Evolutionary conservation across 495 filamentous ascomycete species (phyloP).

Genomic region (Oidiodendron maius): DNA sequence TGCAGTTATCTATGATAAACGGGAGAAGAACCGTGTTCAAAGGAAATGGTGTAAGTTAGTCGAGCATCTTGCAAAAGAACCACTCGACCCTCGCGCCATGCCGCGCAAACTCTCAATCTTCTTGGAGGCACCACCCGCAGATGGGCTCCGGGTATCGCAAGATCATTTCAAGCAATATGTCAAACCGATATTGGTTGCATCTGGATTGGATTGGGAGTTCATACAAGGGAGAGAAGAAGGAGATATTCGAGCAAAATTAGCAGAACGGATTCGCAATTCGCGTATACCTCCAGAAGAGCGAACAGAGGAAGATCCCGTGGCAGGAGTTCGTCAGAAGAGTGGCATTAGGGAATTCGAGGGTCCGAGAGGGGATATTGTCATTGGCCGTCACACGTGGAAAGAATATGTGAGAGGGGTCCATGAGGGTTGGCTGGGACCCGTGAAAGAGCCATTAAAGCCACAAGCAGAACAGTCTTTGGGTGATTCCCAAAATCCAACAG

Average conservation of each 20-base stretch:
- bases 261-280: slow-evolving; percentile 70
- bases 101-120: slow-evolving; percentile 84
- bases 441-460: slow-evolving; percentile 36
- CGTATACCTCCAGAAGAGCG: slow-evolving; percentile 43
- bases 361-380: slow-evolving; percentile 73
- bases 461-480: slow-evolving; percentile 35
- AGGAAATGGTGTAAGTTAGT: slow-evolving; percentile 84
- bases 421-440: slow-evolving; percentile 91
- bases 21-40: slow-evolving; percentile 75
- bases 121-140: slow-evolving; percentile 77
- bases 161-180: slow-evolving; percentile 96
- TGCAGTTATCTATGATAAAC: slow-evolving; percentile 81
- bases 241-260: slow-evolving; percentile 74
- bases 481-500: slow-evolving; percentile 11
- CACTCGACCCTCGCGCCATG: slow-evolving; percentile 60
- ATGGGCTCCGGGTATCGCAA: slow-evolving; percentile 72
- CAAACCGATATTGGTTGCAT: slow-evolving; percentile 86
- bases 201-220: slow-evolving; percentile 89
- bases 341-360: slow-evolving; percentile 67
- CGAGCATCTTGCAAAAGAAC: slow-evolving; percentile 76
- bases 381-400: slow-evolving; percentile 94
- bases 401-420: slow-evolving; percentile 92
- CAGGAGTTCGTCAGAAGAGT: slow-evolving; percentile 48
- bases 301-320: slow-evolving; percentile 50
- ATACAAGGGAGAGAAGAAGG: slow-evolving; percentile 86